Base-by-base conservation (phyloP, 129 eudicot species). In the Tagetes erecta region DNA sequence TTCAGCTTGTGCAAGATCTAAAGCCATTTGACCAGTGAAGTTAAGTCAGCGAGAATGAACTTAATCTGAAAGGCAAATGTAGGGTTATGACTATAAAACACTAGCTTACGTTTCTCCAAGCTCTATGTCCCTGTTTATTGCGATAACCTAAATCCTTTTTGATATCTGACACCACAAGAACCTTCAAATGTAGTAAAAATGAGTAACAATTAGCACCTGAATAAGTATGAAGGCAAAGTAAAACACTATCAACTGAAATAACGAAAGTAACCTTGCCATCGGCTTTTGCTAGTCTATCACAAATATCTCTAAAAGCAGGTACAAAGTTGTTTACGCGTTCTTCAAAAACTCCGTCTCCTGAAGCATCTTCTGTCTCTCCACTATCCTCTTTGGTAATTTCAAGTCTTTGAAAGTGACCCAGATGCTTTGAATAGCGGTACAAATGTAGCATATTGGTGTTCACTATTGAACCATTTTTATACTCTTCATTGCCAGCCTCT, bases 261-360 rank as follows among this genome's bases (percentile, higher is more conserved):
- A 34, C 55, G 34, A 67, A 14, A 64, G 74, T 53, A 51, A 90
- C 98, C 95, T 94, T 90, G 72, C 92, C 95, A 35, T 86, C 80
- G 42, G 97, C 92, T 67, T 94, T 85, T 74, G 88, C 98, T 56
- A 94, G 92, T 81, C 84, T 86, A 71, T 88, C 88, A 67, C 98
- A 94, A 11, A 94, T 81, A 34, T 88, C 91, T 77, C 81, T 83
- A 46, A 94, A 38, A 31, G 84, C 88, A 66, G 98, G 96, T 56
- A 86, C 64, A 84, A 45, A 94, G 74, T 90, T 91, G 63, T 82
- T 85, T 62, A 94, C 67, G 72, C 73, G 40, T 71, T 85, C 96
- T 50, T 74, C 84, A 58, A 66, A 71, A 67, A 76, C 74, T 49
- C 75, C 87, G 68, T 57, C 86, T 66, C 70, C 79, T 73, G 66